Evolutionary conservation across 176 grass and related monocot species (phyloP), one percentile per base, ranked within the genome.

Genomic region (Musa acuminata): DNA sequence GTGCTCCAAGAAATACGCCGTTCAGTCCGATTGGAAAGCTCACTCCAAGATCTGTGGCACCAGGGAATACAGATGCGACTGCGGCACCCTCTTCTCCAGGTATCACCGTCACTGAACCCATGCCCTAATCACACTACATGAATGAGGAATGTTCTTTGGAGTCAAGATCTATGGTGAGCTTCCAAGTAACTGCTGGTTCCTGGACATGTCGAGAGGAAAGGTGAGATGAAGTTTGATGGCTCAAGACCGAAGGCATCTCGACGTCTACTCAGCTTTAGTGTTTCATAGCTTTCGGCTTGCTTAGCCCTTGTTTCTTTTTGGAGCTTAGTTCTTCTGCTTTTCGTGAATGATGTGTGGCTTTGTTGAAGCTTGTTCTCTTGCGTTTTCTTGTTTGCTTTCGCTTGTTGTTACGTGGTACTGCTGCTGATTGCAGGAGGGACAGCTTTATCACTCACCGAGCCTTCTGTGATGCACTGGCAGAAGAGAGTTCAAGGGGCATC

Each of bases 371-470:
- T 68, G 65, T 68, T 68, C 65, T 68, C 13, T 48, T 68, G 21
- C 73, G 35, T 1, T 64, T 75, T 57, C 57, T 71, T 55, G 65
- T 21, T 21, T 48, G n/a, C n/a, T 19, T 60, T n/a, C 57, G 3
- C 17, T 19, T 20, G 57, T 7, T 60, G 8, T 11, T 8, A 60
- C 13, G 17, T 48, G 65, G 13, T 48, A 35, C 65, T 16, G 12
- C 65, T 43, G 24, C 0, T 25, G 17, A 21, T 58, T 60, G 72
- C 74, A 92, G 93, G 85, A 78, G 93, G 77, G 93, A 97, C 66
- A 97, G 93, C 85, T 97, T 97, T 87, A 97, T 97, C 77, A 97
- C 93, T 11, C 93, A 97, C 85, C 73, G 93, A 68, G 93, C 93
- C 7, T 97, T 97, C 79, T 97, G 93, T 62, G 93, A 97, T 79